Base-by-base conservation (phyloP, 2,329 filamentous ascomycete species). In the Talaromyces sp. region DNA sequence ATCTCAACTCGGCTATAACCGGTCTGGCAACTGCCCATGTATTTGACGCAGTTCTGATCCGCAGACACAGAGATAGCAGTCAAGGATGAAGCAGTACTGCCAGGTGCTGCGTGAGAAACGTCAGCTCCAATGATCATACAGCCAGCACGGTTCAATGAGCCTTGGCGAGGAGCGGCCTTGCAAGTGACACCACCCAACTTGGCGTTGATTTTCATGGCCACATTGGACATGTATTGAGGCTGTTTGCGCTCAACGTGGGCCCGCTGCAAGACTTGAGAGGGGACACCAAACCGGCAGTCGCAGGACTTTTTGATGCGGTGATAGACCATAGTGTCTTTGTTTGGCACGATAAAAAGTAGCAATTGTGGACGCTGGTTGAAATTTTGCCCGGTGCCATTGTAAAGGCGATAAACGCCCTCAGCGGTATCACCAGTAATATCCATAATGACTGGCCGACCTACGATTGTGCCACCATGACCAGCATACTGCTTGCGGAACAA, bases 181-280 rank as follows among this genome's bases (percentile, higher is more conserved):
- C 80, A 88, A 0, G 92, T 97, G 0, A 87, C 85, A 6, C 95
- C 95, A 14, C 95, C 95, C 2, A 99, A 85, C 81, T 99, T 99
- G 3, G 92, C 90, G 71, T 99, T 98, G 69, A 99, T 88, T 81
- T 99, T 99, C 92, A 99, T 95, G 68, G 88, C 86, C 0, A 99
- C 92, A 68, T 99, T 99, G 0, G 91, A 95, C 72, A 91, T 90
- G 78, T 98, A 98, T 72, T 99, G 95, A 0, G 85, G 84, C 24
- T 90, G 87, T 16, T 86, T 86, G 74, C 89, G 90, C 43, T 80
- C 71, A 0, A 94, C 90, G 66, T 96, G 90, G 0, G 80, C 79
- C 2, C 83, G 81, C 69, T 93, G 89, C n/a, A 98, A 74, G 68
- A 93, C 90, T 75, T 98, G 95, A 0, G 92, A 92, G 0, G 92